These are phyloP conservation scores for Aspergillus sp. DNA, from an alignment of 2,329 filamentous ascomycete species.

Conservation along the genomic window DNA sequence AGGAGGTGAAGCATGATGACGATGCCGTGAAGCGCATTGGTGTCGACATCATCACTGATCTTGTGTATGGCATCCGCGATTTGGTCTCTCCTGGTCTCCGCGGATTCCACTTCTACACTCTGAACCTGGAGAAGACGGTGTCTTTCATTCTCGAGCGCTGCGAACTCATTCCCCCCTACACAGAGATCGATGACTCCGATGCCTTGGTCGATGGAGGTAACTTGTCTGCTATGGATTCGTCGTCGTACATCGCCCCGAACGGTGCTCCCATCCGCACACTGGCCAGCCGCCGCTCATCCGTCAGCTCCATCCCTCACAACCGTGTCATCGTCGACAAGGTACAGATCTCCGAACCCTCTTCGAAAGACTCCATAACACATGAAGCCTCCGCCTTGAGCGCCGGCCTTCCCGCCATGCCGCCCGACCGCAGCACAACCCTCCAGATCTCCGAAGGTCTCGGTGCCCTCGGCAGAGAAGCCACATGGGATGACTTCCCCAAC, in stretches of 20 bases:
- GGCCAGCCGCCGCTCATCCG: slow-evolving; percentile 65
- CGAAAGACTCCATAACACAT: slow-evolving; percentile 41
- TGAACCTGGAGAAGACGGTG: slow-evolving; percentile 95
- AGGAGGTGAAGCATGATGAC: slow-evolving; percentile 49
- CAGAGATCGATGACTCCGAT: slow-evolving; percentile 43
- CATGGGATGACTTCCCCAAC: slow-evolving; percentile 98
- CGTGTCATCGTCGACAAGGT: slow-evolving; percentile 75
- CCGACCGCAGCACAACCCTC: slow-evolving; percentile 78
- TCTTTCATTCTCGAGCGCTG: slow-evolving; percentile 88
- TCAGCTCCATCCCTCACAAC: slow-evolving; percentile 84
- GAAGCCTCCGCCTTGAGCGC: slow-evolving; percentile 78
- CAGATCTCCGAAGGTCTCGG: slow-evolving; percentile 95
- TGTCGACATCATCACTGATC: slow-evolving; percentile 71
- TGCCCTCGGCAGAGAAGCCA: slow-evolving; percentile 85
- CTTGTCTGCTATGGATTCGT: slow-evolving; percentile 26
- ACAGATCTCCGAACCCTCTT: slow-evolving; percentile 35
- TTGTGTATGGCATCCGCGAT: slow-evolving; percentile 75
- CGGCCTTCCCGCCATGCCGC: slow-evolving; percentile 68
- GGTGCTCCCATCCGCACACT: slow-evolving; percentile 36
- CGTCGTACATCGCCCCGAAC: slow-evolving; percentile 26
- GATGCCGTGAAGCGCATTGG: slow-evolving; percentile 51
- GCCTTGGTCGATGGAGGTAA: slow-evolving; percentile 45
- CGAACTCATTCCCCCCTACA: slow-evolving; percentile 70
- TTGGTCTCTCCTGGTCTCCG: slow-evolving; percentile 62
- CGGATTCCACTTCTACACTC: slow-evolving; percentile 96